Percentiles rank a stretch among this genome's conserved stretches.
Conservation (phyloP, 1,139 yeast species). For the Casaregolazyma lundiana region DNA sequence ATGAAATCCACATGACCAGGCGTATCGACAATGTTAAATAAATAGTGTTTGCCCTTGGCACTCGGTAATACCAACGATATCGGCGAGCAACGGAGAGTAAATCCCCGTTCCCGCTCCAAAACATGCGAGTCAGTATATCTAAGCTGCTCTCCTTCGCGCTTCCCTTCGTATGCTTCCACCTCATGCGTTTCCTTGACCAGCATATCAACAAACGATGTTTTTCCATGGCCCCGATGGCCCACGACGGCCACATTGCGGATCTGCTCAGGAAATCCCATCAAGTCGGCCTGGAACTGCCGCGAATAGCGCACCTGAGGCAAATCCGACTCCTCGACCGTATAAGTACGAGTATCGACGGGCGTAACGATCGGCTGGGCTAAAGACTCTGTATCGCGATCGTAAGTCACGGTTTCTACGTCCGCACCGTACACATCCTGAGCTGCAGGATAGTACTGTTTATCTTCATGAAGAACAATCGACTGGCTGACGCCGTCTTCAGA, state of each 20-base stretch:
- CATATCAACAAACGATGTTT: slow-evolving; percentile 72
- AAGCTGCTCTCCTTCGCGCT: slow-evolving; percentile 41
- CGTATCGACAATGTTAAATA: slow-evolving; percentile 67
- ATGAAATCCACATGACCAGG: slow-evolving; percentile 89
- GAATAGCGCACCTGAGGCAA: slow-evolving; percentile 61
- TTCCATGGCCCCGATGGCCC: slow-evolving; percentile 87
- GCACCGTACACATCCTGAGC: slow-evolving; percentile 47
- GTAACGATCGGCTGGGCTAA: slow-evolving; percentile 61
- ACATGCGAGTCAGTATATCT: slow-evolving; percentile 68
- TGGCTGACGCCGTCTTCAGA: slow-evolving; percentile 23
- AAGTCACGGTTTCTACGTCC: slow-evolving; percentile 62
- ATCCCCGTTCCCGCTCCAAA: slow-evolving; percentile 65
- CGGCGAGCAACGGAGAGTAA: slow-evolving; percentile 62
- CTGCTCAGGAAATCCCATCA: slow-evolving; percentile 56
- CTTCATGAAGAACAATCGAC: slow-evolving; percentile 42
- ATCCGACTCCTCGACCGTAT: slow-evolving; percentile 47
- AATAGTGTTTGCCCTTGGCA: slow-evolving; percentile 50
- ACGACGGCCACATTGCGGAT: slow-evolving; percentile 73
- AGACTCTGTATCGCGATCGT: slow-evolving; percentile 51
- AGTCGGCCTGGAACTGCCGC: slow-evolving; percentile 53
- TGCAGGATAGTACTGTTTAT: slow-evolving; percentile 41
- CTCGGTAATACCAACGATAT: slow-evolving; percentile 60
- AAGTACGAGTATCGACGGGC: slow-evolving; percentile 44
- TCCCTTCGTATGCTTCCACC: slow-evolving; percentile 26
- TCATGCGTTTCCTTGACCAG: slow-evolving; percentile 62